These are phyloP conservation scores for Nicotiana attenuata DNA, from an alignment of 257 asterid genomes.

Conservation along the genomic window DNA sequence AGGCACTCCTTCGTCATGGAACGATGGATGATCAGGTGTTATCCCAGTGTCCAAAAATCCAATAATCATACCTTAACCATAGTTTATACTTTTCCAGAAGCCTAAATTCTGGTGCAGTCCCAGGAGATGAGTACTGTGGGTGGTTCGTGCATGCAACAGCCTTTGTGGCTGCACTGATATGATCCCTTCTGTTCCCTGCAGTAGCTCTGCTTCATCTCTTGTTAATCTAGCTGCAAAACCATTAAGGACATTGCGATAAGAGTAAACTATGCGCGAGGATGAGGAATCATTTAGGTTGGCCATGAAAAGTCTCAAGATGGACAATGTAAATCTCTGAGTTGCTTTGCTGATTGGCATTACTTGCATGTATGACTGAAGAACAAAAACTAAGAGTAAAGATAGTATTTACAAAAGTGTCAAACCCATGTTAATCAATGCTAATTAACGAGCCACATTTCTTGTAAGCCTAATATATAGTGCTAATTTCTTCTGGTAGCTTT, in stretches of 20 bases:
- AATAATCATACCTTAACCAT: constrained; percentile 29
- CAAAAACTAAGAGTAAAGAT: background rate
- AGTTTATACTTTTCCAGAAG: constrained; percentile 15
- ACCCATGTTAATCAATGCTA: background rate
- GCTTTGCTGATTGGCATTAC: background rate
- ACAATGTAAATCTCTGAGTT: constrained; percentile 26
- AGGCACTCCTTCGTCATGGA: constrained; percentile 18
- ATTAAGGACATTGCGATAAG: constrained; percentile 15
- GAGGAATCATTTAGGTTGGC: background rate
- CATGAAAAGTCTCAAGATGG: constrained; percentile 19
- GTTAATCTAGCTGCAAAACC: constrained; percentile 31
- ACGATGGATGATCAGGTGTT: constrained; percentile 18
- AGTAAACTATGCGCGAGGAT: constrained; percentile 15
- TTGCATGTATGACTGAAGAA: background rate
- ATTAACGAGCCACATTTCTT: background rate
- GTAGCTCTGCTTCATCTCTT: constrained; percentile 5
- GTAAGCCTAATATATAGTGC: background rate
- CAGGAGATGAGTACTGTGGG: constrained; percentile 13
- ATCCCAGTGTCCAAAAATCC: constrained; percentile 30
- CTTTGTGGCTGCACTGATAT: constrained; percentile 14
- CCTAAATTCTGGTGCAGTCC: constrained; percentile 16
- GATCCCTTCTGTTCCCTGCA: constrained; percentile 16
- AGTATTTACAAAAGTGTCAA: background rate
- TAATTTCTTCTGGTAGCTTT: background rate
- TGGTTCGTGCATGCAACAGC: background rate